Evolutionary conservation across 169 alveolate genomes (phyloP).

Genomic region (Neospora caninum): DNA sequence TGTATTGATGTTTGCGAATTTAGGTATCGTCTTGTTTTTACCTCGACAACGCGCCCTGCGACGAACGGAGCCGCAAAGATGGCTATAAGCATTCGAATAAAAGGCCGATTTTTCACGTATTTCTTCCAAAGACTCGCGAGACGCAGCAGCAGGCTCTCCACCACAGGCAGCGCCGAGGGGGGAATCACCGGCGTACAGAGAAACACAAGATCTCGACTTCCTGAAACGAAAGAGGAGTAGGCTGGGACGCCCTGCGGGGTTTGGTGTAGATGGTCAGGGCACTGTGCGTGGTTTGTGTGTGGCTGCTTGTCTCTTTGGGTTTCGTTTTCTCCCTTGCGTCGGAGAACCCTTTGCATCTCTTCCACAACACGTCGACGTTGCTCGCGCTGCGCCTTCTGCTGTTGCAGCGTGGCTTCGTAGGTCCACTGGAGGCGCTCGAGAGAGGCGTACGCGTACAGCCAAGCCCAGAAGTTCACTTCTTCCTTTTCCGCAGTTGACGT

Average conservation of each 20-base stretch:
- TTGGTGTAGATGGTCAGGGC: not conserved
- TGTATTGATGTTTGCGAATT: no score
- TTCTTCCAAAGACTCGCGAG: not conserved
- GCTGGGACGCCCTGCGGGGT: no score
- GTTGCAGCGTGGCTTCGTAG: not conserved
- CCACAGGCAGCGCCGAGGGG: not conserved
- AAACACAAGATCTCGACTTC: not conserved
- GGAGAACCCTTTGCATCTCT: not conserved
- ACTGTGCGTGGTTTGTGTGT: not conserved
- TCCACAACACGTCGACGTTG: not conserved
- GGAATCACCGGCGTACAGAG: constrained; percentile 16
- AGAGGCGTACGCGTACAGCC: not conserved
- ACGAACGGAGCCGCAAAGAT: constrained; percentile 26
- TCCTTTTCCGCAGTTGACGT: not conserved
- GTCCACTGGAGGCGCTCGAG: constrained; percentile 29
- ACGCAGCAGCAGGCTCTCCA: not conserved
- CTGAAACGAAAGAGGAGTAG: not conserved
- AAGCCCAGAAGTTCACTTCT: not conserved
- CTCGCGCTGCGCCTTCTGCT: not conserved
- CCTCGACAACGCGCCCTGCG: constrained; percentile 9
- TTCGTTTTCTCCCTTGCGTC: not conserved
- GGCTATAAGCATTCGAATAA: constrained; percentile 6
- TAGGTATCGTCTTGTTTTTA: not conserved
- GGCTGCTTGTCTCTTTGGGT: not conserved
- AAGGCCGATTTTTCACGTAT: not conserved